phyloP scores from a whole-genome alignment of 805 yeast species.

The Candida qinlingensis region DNA sequence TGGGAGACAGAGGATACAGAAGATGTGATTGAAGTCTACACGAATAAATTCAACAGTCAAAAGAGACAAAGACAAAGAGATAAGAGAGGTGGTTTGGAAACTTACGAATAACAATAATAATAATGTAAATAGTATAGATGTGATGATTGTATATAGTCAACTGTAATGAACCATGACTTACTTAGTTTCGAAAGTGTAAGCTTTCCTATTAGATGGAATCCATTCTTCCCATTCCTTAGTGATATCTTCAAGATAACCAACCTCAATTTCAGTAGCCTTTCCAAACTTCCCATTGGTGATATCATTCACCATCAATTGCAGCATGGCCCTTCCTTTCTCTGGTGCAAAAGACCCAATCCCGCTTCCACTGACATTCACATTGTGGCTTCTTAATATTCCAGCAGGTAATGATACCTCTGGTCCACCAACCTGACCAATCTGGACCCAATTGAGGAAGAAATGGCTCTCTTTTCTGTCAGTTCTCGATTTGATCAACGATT shows the following conservation, averaged over 20 bases:
- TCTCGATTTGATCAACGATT: conserved; percentile 1
- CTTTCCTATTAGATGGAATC: conserved; percentile 6
- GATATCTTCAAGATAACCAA: conserved; percentile 1
- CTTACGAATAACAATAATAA: not conserved
- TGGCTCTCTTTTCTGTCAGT: not conserved
- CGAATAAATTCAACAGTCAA: conserved; percentile 21
- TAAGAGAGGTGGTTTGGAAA: conserved; percentile 14
- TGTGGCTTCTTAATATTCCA: conserved; percentile 5
- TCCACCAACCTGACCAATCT: conserved; percentile 13
- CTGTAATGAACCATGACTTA: not conserved
- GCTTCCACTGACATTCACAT: conserved; percentile 8
- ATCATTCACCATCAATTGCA: not conserved
- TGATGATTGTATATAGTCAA: not conserved
- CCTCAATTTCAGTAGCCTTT: not conserved
- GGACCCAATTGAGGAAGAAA: conserved; percentile 6
- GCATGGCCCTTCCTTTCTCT: not conserved
- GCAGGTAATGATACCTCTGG: conserved; percentile 3
- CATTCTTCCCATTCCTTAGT: conserved; percentile 6
- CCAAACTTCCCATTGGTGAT: conserved; percentile 3
- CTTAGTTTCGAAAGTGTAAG: not conserved
- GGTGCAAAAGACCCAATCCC: conserved; percentile 9
- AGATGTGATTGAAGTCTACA: conserved; percentile 22
- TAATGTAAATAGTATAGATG: not conserved
- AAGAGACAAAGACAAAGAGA: conserved; percentile 24
- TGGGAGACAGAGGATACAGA: conserved; percentile 11